phyloP scores from a whole-genome alignment of 148 eudicot genomes.

The Heliamphora exappendiculata region DNA sequence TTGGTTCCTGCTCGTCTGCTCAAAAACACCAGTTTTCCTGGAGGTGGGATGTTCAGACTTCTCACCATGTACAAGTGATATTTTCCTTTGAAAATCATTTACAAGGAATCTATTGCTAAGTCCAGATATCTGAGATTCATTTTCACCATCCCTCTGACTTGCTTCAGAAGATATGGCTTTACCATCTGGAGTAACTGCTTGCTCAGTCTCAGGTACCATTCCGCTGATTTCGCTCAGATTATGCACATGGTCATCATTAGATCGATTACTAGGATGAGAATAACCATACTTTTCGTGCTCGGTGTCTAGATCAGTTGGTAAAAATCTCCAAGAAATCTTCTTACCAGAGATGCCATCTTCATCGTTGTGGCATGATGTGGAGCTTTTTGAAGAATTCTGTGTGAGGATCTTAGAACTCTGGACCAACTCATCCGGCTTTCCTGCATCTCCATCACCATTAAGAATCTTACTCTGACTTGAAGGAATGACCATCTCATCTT shows the following conservation, averaged over 20 bases:
- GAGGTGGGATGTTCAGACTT: constrained; percentile 20
- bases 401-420: constrained; percentile 18
- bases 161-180: constrained; percentile 22
- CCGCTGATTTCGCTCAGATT: constrained; percentile 15
- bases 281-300: constrained; percentile 20
- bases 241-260: constrained; percentile 12
- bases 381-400: constrained; percentile 15
- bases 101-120: constrained; percentile 41
- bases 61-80: constrained; percentile 37
- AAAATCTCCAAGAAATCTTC: constrained; percentile 27
- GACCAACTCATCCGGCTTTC: constrained; percentile 19
- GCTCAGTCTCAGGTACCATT: constrained; percentile 21
- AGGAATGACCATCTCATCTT: constrained; percentile 12
- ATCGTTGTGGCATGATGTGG: constrained; percentile 17
- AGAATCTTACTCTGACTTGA: constrained; percentile 9
- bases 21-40: constrained; percentile 19
- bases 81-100: constrained; percentile 50
- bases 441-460: constrained; percentile 19
- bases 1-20: constrained; percentile 17
- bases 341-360: constrained; percentile 21
- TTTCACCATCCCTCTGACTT: constrained; percentile 26
- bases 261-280: constrained; percentile 17
- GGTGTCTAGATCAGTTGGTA: constrained; percentile 26
- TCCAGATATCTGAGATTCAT: constrained; percentile 42
- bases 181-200: constrained; percentile 15